Base-by-base conservation (phyloP, 257 asterid species). In the Striga asiatica region DNA sequence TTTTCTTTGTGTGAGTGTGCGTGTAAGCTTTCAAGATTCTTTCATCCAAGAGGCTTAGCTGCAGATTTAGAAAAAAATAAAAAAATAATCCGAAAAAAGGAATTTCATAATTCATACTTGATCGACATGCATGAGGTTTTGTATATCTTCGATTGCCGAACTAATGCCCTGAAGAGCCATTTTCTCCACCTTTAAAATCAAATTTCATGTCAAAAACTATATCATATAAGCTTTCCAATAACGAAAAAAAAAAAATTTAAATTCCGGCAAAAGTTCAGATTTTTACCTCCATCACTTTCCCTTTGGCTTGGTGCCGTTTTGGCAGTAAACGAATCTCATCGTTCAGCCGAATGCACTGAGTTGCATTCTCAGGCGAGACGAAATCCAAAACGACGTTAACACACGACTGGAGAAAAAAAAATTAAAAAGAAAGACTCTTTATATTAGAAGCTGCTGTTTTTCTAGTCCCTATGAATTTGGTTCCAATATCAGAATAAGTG, bases 241-340 rank as follows among this genome's bases (percentile, higher is more conserved):
- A 19, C 17, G 24, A 58, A 46, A 19, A 12, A 18, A 16, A 47
- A 49, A 10, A 43, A 16, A 19, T 24, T 38, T n/a, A n/a, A n/a
- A 37, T 49, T 5, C 17, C 13, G 11, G 50, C 25, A 46, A 1
- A n/a, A 52, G 14, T 31, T 19, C 14, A 27, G 38, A 62, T 58
- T 67, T 64, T 22, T 72, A 81, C 98, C 93, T 84, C 94, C 78
- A 80, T 72, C 65, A 74, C 56, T 75, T 75, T 88, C 60, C 64
- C 74, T 75, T 71, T 79, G 66, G 94, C 94, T 73, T 75, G 82
- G 81, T 92, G 99, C 56, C 62, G 76, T 27, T 54, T 9, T 34
- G 99, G 97, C 66, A 92, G 97, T 50, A 65, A 76, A 32, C 93
- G 93, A 32, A 92, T 88, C 73, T 92, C 97, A 43, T 92, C 94